Evolutionary conservation across 2,329 filamentous ascomycete species (phyloP).

Genomic region (Amphichorda felina): DNA sequence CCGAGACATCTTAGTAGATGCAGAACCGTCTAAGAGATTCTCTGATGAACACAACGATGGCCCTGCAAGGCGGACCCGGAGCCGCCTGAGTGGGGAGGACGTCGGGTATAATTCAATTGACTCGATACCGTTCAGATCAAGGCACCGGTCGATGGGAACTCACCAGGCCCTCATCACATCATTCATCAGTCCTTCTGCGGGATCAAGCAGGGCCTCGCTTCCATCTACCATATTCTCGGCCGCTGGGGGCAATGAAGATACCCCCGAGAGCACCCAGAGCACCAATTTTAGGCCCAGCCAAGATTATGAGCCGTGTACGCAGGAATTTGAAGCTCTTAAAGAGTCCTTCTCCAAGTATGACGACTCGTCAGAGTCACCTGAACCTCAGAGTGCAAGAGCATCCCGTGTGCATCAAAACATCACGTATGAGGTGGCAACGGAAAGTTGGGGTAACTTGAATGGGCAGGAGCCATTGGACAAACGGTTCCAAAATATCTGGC

Average conservation of each 20-base stretch:
- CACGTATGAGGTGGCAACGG: no score
- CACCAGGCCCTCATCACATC: not conserved
- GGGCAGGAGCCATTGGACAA: not conserved
- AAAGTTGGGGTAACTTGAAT: no score
- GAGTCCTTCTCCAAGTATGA: conserved; percentile 9
- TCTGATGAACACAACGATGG: conserved; percentile 1
- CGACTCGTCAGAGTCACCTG: not conserved
- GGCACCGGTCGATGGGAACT: no score
- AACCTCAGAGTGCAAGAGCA: not conserved
- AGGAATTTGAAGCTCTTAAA: conserved; percentile 4
- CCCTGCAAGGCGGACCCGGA: not conserved
- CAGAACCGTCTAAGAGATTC: not conserved
- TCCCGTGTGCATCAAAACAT: no score
- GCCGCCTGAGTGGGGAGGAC: not conserved
- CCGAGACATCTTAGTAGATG: conserved; percentile 7
- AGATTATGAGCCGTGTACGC: conserved; percentile 4
- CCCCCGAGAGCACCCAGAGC: conserved; percentile 16
- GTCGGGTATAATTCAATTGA: not conserved
- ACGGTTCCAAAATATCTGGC: conserved; percentile 18
- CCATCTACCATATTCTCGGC: conserved; percentile 20
- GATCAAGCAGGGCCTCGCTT: conserved; percentile 19
- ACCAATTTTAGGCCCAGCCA: conserved; percentile 11
- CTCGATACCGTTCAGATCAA: conserved; percentile 1
- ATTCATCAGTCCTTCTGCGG: conserved; percentile 12
- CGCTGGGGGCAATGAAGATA: conserved; percentile 6